Base-by-base conservation (phyloP, 768 basidiomycete species). In the Lyophyllum semitale region DNA sequence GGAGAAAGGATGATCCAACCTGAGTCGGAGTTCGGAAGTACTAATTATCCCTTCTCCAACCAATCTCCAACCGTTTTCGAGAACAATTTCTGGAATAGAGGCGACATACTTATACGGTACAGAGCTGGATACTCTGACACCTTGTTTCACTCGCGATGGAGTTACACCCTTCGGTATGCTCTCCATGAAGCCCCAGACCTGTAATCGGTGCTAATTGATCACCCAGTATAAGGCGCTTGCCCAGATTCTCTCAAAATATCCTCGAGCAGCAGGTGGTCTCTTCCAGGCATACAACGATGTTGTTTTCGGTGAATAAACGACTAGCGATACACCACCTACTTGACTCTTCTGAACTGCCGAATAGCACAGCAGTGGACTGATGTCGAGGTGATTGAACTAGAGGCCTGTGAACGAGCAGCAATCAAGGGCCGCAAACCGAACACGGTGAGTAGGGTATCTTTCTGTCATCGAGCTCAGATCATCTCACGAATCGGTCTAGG, bases 271-370 rank as follows among this genome's bases (percentile, higher is more conserved):
- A 2, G 79, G 84, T 12, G 74, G 80, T 22, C 69, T 91, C 8
- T 89, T 91, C 65, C 89, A 91, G 67, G 77, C 85, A 1, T 91
- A 87, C 71, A 91, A 91, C 65, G 89, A 93, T 55, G 68, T 92
- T 27, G 67, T 81, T 6, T 80, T 83, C 20, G 82, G 90, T 88
- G 48, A 49, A 71, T 55, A 18, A 27, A 8, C 7, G 13, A 41
- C 13, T n/a, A n/a, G n/a, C 29, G 29, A 25, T 27, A 13, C 6
- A 22, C 11, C 4, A 4, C 22, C 25, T 15, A 18, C 33, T 32
- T 29, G 13, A 11, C 5, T 17, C 8, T 23, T 50, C 35, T 51
- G 32, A 58, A 23, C 29, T 56, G 43, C 26, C 4, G 41, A 25
- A 56, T 30, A 92, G 90, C 84, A 7, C 91, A 93, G 63, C 77